Base-by-base conservation (phyloP, 352 stramenopile species). In the Pythium rhizo-oryzae region DNA sequence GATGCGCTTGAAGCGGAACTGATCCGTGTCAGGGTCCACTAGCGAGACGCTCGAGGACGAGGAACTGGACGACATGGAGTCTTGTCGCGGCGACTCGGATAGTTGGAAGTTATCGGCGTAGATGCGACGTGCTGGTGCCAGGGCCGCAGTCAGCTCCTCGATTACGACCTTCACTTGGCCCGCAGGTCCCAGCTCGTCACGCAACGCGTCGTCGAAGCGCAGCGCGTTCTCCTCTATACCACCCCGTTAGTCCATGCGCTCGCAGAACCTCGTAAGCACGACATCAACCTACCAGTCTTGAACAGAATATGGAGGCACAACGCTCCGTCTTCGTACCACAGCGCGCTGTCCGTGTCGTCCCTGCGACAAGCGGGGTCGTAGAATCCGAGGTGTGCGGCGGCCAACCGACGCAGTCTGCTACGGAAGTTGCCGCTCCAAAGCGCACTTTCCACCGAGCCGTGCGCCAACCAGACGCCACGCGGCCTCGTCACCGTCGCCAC, bases 1-100 rank as follows among this genome's bases (percentile, higher is more conserved):
- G 52, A 72, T 72, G 51, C 65, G 65, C 59, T 72, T 51, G 39
- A 67, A 67, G 33, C 41, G 49, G 59, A 72, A 72, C 50, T 62
- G 39, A 39, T 67, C 57, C 18, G 50, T 72, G 15, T 50, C 43
- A 25, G 57, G 1, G 47, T 72, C 65, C 65, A 71, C 5, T 44
- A 66, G 12, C 19, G 65, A 46, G 15, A 62, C 47, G 33, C 47
- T 65, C 4, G 35, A 23, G 4, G 63, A 49, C 55, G 60, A 43
- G 18, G 44, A 70, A 35, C 62, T 59, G 16, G 49, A 60, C 39
- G 55, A 70, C 15, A 65, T 55, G 12, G 63, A 49, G 18, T 64
- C 63, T 65, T n/a, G n/a, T 65, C 44, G n/a, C 43, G 50, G 47
- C 19, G 56, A 71, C 54, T 62, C 56, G 4, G 53, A 55, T 28